phyloP scores from a whole-genome alignment of 768 basidiomycete species.

The Dioszegia hungarica region DNA sequence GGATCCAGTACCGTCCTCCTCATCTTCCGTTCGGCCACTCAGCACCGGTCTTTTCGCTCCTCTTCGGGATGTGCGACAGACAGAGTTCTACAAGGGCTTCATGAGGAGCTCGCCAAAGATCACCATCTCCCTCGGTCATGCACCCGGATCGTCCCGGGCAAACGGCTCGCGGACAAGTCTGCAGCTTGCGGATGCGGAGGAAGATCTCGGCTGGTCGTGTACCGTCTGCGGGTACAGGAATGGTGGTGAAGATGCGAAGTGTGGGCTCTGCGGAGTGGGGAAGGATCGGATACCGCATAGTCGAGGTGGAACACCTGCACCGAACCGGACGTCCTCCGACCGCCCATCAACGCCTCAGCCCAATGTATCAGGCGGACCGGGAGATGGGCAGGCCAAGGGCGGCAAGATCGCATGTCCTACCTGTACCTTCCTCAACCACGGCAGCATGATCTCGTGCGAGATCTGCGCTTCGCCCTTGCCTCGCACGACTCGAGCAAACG shows the following conservation, averaged over 20 bases:
- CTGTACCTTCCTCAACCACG: conserved; percentile 90
- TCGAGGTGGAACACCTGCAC: conserved; percentile 1
- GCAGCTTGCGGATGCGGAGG: not conserved
- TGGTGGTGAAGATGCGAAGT: conserved; percentile 60
- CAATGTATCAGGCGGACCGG: not conserved
- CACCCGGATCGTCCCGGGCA: not conserved
- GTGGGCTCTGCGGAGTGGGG: conserved; percentile 74
- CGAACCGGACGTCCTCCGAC: conserved; percentile 7
- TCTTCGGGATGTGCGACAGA: conserved; percentile 63
- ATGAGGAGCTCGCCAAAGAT: conserved; percentile 86
- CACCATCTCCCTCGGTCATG: conserved; percentile 60
- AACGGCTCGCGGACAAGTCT: not conserved
- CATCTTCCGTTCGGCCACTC: conserved; percentile 36
- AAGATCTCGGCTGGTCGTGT: conserved; percentile 55
- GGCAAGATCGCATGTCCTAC: conserved; percentile 65
- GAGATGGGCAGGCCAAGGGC: conserved; percentile 14
- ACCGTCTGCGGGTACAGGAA: conserved; percentile 83
- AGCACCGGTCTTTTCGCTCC: conserved; percentile 69
- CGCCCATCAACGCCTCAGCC: conserved; percentile 14
- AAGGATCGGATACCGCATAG: conserved; percentile 5
- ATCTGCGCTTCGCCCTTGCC: conserved; percentile 72
- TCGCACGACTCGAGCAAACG: conserved; percentile 12
- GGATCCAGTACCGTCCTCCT: conserved; percentile 30
- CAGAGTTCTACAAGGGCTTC: conserved; percentile 83
- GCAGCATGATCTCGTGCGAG: conserved; percentile 69